A percentile compares a stretch with the other conserved stretches of the same genome.
Evolutionary conservation across 371 early-diverging fungal species (phyloP).

Genomic region (Mortierella sp.): DNA sequence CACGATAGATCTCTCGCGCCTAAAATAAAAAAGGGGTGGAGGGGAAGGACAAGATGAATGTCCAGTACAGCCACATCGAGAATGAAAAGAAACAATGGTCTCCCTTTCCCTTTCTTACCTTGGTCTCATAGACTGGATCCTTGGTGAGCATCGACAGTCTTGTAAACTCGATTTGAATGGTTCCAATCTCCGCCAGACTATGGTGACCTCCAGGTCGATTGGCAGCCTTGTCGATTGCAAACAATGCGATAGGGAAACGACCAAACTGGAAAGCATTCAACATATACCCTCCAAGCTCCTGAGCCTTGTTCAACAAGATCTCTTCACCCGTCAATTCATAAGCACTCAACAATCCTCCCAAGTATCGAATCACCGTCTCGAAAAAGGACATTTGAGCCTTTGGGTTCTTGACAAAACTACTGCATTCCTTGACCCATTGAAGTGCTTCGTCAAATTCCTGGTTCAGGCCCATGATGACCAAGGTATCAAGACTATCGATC

Average conservation of each 20-base stretch:
- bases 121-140: slow-evolving; percentile 62
- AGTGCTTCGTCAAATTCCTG: slow-evolving; percentile 3
- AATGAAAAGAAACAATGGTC: not conserved
- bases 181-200: slow-evolving; percentile 86
- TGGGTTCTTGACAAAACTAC: not conserved
- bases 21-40: slow-evolving; percentile 12
- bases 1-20: slow-evolving; percentile 58
- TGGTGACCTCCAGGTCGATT: slow-evolving; percentile 5
- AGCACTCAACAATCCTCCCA: slow-evolving; percentile 86
- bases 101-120: slow-evolving; percentile 59
- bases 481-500: not conserved
- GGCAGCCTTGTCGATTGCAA: not conserved
- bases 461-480: slow-evolving; percentile 6
- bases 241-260: not conserved
- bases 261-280: slow-evolving; percentile 9
- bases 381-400: slow-evolving; percentile 56
- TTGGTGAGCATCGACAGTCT: slow-evolving; percentile 78
- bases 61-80: not conserved
- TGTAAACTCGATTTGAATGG: slow-evolving; percentile 89
- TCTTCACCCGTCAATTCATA: slow-evolving; percentile 69
- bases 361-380: slow-evolving; percentile 85
- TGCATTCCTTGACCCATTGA: not conserved
- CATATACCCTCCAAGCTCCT: slow-evolving; percentile 63
- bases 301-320: slow-evolving; percentile 60
- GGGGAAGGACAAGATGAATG: not conserved